Evolutionary conservation across 2,329 filamentous ascomycete genomes (phyloP).

Genomic region (Salinomyces thailandicus): DNA sequence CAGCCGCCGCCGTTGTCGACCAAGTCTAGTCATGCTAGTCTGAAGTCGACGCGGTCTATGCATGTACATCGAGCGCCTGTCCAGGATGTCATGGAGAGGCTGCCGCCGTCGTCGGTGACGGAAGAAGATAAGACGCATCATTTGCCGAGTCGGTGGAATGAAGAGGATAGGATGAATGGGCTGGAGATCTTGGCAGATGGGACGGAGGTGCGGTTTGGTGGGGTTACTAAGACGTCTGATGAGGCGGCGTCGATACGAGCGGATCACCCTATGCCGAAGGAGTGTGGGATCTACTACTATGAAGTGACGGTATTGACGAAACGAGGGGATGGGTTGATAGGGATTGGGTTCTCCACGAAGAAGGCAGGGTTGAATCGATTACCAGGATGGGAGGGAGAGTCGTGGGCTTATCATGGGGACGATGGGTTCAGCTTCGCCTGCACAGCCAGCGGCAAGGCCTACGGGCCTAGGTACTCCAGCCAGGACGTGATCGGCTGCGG

Average conservation of each 20-base stretch:
- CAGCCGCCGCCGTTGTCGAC: slow-evolving; percentile 33
- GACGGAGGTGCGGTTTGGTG: slow-evolving; percentile 55
- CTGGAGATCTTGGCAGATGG: slow-evolving; percentile 68
- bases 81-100: slow-evolving; percentile 74
- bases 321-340: slow-evolving; percentile 50
- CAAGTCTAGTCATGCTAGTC: slow-evolving; percentile 46
- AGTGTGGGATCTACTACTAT: slow-evolving; percentile 92
- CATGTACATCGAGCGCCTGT: slow-evolving; percentile 29
- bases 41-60: slow-evolving; percentile 52
- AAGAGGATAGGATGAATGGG: slow-evolving; percentile 59
- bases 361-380: slow-evolving; percentile 51
- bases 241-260: slow-evolving; percentile 77
- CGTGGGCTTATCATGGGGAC: slow-evolving; percentile 57
- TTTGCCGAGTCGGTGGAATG: slow-evolving; percentile 75
- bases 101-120: slow-evolving; percentile 41
- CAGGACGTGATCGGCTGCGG: slow-evolving; percentile 55
- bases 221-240: slow-evolving; percentile 48
- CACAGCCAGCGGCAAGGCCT: slow-evolving; percentile 45
- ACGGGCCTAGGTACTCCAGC: slow-evolving; percentile 50
- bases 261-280: slow-evolving; percentile 74
- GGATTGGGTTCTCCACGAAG: slow-evolving; percentile 50
- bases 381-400: slow-evolving; percentile 56
- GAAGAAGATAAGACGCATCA: slow-evolving; percentile 56
- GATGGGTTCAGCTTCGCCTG: slow-evolving; percentile 54
- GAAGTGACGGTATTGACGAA: slow-evolving; percentile 60